Percentiles rank a stretch among this genome's conserved stretches.
phyloP scores from a whole-genome alignment of 352 stramenopile genomes.

The Globisporangium viniferum region DNA sequence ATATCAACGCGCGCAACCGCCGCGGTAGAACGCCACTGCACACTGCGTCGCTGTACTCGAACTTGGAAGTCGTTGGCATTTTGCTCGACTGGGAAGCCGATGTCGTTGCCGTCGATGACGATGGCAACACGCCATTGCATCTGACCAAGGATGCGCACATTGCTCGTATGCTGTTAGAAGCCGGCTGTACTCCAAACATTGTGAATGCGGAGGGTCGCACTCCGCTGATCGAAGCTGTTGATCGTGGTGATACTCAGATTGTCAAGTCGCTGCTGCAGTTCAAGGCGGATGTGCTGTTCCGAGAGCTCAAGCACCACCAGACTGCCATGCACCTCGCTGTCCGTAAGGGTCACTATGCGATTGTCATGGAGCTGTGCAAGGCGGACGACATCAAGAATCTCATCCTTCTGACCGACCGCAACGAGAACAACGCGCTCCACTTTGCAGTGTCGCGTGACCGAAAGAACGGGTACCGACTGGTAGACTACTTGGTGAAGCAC shows the following conservation, averaged over 20 bases:
- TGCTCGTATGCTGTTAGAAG: conserved; percentile 75
- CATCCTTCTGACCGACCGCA: conserved; percentile 73
- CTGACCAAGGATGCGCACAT: conserved; percentile 77
- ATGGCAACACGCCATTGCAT: conserved; percentile 84
- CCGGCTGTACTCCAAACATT: conserved; percentile 80
- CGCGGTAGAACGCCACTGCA: conserved; percentile 76
- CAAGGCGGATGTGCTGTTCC: conserved; percentile 83
- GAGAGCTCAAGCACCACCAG: conserved; percentile 84
- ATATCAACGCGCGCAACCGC: conserved; percentile 82
- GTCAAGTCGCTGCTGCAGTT: conserved; percentile 80
- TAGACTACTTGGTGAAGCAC: conserved; percentile 85
- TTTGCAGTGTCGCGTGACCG: conserved; percentile 80
- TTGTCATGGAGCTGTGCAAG: conserved; percentile 86
- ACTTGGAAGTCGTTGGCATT: conserved; percentile 79
- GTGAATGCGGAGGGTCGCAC: conserved; percentile 79
- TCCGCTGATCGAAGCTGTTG: conserved; percentile 74
- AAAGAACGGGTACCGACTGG: conserved; percentile 76
- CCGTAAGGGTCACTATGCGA: conserved; percentile 81
- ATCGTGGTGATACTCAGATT: conserved; percentile 66
- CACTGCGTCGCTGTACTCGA: conserved; percentile 78
- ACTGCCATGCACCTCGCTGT: conserved; percentile 80
- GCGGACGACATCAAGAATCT: conserved; percentile 56
- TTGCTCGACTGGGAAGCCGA: conserved; percentile 82
- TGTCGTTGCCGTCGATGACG: conserved; percentile 70
- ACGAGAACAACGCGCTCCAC: conserved; percentile 84